These are phyloP conservation scores for Aspergillus haitiensis DNA, from an alignment of 495 filamentous ascomycete species.

Conservation along the genomic window DNA sequence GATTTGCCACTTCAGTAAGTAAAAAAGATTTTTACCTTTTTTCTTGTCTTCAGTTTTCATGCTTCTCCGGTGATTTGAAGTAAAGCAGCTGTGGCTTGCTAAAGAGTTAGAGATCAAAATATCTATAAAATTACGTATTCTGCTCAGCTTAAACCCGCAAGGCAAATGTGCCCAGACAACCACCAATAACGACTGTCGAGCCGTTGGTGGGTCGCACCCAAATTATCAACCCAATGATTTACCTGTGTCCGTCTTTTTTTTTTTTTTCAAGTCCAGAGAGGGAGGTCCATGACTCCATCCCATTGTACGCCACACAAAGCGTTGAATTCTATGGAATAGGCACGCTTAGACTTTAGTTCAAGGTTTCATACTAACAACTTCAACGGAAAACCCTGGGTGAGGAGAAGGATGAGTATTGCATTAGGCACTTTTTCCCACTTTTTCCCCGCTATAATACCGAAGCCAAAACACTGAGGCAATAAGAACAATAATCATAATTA, in stretches of 20 bases:
- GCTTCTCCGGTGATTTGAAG: background rate
- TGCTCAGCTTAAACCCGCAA: background rate
- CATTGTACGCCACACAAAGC: background rate
- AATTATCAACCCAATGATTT: conserved; percentile 9
- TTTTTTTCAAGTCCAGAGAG: background rate
- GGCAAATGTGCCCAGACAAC: conserved; percentile 8
- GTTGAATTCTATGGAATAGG: background rate
- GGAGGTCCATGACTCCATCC: background rate
- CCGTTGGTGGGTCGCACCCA: conserved; percentile 19
- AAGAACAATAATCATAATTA: no score
- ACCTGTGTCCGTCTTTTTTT: background rate
- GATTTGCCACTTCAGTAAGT: background rate
- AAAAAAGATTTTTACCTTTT: background rate
- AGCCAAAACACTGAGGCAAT: no score
- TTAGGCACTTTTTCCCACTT: background rate
- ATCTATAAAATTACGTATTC: conserved; percentile 2
- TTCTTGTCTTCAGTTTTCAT: background rate
- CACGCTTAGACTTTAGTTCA: background rate
- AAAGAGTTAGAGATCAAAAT: no score
- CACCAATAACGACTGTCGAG: conserved; percentile 11
- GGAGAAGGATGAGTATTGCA: background rate
- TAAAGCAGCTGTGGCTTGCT: no score
- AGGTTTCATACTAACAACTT: conserved; percentile 3
- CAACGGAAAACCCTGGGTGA: background rate
- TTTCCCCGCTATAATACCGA: background rate